Evolutionary conservation across 2,329 filamentous ascomycete genomes (phyloP), one percentile per base, ranked within the genome.

Genomic region (Neonectria sp.): DNA sequence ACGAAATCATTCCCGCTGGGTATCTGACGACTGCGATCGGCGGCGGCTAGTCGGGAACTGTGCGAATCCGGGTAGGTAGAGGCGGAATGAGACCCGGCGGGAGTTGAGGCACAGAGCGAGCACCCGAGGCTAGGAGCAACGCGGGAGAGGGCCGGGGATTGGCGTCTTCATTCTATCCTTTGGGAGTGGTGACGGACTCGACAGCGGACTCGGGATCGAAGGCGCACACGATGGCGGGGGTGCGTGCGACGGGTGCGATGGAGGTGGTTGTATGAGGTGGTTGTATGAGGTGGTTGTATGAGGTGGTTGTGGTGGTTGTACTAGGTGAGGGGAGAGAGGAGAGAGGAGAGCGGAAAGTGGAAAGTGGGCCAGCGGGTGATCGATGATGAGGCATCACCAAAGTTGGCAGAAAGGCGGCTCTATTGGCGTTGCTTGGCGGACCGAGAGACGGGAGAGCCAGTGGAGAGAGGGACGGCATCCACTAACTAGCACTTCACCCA

Each of bases 1-100:
- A 71, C 56, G 69, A 60, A 63, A 58, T 67, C 75, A 74, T 76
- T 67, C 72, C 74, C 67, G 74, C 65, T 31, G 48, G 61, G 45
- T 49, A 27, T 52, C 40, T 37, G 56, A 49, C 56, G 52, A 43
- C 55, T 24, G 53, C 62, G 55, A 49, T 68, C 60, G 37, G 51
- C 60, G 25, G 31, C 31, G 51, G 52, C 45, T 43, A 52, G 55
- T 33, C 35, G 51, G 63, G 52, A 37, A 15, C 24, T 53, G 35
- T 57, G 58, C 58, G 46, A 53, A 6, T 29, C 29, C 37, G 57
- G 49, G 27, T 27, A 61, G 57, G 27, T n/a, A 43, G 46, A 53
- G 35, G 27, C 40, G 53, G 37, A 57, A 6, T 29, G 35, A 37
- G 37, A 11, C 58, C 53, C 53, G 12, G 53, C 21, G 35, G 46